Evolutionary conservation across 805 yeast genomes (phyloP).

Genomic region (Nakazawaea molendinolei): DNA sequence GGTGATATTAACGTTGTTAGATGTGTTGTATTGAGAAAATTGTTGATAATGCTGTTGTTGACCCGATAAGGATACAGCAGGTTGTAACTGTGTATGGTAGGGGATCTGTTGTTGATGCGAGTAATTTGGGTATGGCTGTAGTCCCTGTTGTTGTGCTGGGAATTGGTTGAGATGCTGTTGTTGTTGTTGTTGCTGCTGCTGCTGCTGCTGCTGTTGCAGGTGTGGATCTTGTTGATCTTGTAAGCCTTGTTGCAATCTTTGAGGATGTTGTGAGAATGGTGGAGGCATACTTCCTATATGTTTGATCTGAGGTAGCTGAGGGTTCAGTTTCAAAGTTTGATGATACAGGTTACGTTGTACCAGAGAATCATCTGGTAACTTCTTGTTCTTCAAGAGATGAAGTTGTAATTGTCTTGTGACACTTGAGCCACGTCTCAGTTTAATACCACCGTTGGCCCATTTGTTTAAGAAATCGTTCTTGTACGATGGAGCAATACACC

Average conservation of each 20-base stretch:
- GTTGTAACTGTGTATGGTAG: conserved; percentile 6
- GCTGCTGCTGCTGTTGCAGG: not conserved
- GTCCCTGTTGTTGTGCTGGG: not conserved
- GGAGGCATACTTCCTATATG: conserved; percentile 6
- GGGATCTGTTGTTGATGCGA: too few relatives aligned
- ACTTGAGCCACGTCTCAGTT: conserved; percentile 72
- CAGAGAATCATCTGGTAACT: conserved; percentile 34
- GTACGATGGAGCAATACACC: conserved; percentile 89
- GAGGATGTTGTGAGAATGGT: conserved; percentile 3
- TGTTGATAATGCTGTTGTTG: not conserved
- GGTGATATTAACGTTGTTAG: too few relatives aligned
- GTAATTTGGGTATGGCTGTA: not conserved
- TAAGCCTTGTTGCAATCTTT: not conserved
- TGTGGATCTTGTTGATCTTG: conserved; percentile 1
- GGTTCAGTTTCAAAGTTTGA: conserved; percentile 5
- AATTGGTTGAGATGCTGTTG: conserved; percentile 1
- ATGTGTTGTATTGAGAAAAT: too few relatives aligned
- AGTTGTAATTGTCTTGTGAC: conserved; percentile 75
- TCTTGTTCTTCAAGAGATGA: conserved; percentile 56
- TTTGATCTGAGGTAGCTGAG: conserved; percentile 9
- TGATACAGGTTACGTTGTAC: conserved; percentile 4
- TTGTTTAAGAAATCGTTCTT: conserved; percentile 78
- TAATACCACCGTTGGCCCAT: conserved; percentile 69
- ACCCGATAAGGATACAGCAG: conserved; percentile 1
- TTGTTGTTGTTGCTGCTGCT: not conserved